phyloP scores from a whole-genome alignment of 2,329 filamentous ascomycete genomes.

The Verticillium klebahnii region DNA sequence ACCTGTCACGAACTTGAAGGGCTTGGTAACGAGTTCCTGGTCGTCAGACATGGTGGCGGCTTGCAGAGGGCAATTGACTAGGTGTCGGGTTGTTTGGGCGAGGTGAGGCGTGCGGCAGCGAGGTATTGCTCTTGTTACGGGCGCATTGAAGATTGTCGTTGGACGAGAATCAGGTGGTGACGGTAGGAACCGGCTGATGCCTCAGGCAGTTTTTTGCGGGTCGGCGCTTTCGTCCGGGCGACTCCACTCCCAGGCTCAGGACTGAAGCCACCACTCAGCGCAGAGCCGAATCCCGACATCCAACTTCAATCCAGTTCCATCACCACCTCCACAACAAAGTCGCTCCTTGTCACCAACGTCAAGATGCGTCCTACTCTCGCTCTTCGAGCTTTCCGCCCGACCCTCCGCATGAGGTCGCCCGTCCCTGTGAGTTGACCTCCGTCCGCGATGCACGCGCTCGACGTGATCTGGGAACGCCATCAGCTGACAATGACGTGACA shows the following conservation, averaged over 20 bases:
- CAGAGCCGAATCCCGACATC: constrained; percentile 1
- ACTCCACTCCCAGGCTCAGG: not conserved
- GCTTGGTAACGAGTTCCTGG: constrained; percentile 81
- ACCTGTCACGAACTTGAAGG: constrained; percentile 99
- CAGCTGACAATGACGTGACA: constrained; percentile 26
- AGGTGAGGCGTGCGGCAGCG: constrained; percentile 29
- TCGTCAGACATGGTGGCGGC: constrained; percentile 83
- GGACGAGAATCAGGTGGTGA: constrained; percentile 34
- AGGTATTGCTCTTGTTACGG: constrained; percentile 24
- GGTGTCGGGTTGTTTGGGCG: constrained; percentile 21
- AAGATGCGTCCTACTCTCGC: constrained; percentile 63
- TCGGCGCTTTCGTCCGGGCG: not conserved
- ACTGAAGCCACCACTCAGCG: constrained; percentile 18
- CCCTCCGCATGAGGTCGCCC: constrained; percentile 62
- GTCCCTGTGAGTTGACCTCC: constrained; percentile 59
- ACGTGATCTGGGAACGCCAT: constrained; percentile 13
- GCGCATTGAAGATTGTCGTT: constrained; percentile 14
- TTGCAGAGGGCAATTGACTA: constrained; percentile 19
- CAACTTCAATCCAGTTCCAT: constrained; percentile 18
- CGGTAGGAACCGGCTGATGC: constrained; percentile 19
- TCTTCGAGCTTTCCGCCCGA: constrained; percentile 64
- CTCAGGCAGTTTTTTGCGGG: constrained; percentile 22
- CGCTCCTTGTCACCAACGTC: constrained; percentile 1
- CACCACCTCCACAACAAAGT: not conserved
- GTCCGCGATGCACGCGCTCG: constrained; percentile 2